Conservation (phyloP, 2,329 filamentous ascomycete species). For the Alternaria sp. region DNA sequence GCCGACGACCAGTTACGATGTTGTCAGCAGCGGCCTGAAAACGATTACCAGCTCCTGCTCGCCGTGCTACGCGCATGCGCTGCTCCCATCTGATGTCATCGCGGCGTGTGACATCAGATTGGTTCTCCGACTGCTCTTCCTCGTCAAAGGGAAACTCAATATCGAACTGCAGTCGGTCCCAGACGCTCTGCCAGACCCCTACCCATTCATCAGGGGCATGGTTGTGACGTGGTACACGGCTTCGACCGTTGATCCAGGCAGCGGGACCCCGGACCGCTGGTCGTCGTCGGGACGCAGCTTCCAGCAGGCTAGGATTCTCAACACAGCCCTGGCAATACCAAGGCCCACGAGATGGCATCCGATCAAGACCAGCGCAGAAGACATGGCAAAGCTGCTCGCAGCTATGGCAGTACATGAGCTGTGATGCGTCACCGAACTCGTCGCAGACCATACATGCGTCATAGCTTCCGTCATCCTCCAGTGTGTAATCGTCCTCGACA, state of each 20-base stretch:
- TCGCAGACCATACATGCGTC: constrained; percentile 88
- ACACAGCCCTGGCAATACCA: constrained; percentile 93
- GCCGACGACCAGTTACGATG: constrained; percentile 54
- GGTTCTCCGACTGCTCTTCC: constrained; percentile 64
- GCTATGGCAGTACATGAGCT: constrained; percentile 87
- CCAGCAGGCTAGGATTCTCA: constrained; percentile 49
- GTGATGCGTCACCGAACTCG: constrained; percentile 79
- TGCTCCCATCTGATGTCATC: constrained; percentile 80
- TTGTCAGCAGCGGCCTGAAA: constrained; percentile 75
- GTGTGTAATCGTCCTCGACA: constrained; percentile 72
- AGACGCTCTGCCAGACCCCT: constrained; percentile 88
- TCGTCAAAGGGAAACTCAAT: constrained; percentile 88
- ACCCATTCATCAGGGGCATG: constrained; percentile 63
- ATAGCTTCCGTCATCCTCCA: constrained; percentile 53
- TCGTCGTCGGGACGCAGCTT: constrained; percentile 45
- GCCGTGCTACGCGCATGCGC: constrained; percentile 81
- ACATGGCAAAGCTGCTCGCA: constrained; percentile 92
- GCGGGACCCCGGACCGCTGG: constrained; percentile 40
- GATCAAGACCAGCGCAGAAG: constrained; percentile 85
- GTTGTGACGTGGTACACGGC: constrained; percentile 42
- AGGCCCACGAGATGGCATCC: constrained; percentile 72
- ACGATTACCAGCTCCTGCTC: constrained; percentile 76
- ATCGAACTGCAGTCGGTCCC: constrained; percentile 79
- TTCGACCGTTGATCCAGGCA: constrained; percentile 42
- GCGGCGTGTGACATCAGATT: constrained; percentile 64